Evolutionary conservation across 805 yeast genomes (phyloP).

Genomic region (Soucietia sequanensis): DNA sequence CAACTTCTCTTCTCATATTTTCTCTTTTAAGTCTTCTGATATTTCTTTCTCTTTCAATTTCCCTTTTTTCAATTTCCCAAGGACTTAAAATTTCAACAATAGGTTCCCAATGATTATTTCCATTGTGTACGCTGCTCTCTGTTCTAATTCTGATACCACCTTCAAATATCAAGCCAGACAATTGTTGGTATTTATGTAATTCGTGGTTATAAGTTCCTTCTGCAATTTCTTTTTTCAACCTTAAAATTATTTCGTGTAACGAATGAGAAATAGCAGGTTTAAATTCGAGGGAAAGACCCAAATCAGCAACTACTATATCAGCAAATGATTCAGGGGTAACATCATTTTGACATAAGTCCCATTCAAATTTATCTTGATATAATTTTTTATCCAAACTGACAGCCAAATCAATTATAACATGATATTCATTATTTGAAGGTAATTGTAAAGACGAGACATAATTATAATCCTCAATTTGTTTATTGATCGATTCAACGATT

Average conservation of each 20-base stretch:
- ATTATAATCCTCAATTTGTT: conserved; percentile 77
- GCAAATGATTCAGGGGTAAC: conserved; percentile 86
- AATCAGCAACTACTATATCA: conserved; percentile 71
- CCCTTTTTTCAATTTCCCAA: conserved; percentile 93
- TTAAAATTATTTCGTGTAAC: conserved; percentile 72
- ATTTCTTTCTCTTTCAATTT: conserved; percentile 91
- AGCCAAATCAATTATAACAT: conserved; percentile 76
- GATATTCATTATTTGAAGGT: conserved; percentile 56
- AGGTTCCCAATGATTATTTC: conserved; percentile 88
- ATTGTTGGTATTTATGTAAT: conserved; percentile 41
- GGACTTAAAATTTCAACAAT: conserved; percentile 80
- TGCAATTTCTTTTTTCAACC: conserved; percentile 76
- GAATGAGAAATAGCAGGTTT: conserved; percentile 87
- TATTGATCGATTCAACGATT: conserved; percentile 67
- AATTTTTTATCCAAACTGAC: conserved; percentile 80
- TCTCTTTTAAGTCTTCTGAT: conserved; percentile 91
- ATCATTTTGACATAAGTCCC: conserved; percentile 65
- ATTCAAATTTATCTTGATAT: conserved; percentile 90
- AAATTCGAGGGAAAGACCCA: conserved; percentile 84
- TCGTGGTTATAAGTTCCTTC: conserved; percentile 52
- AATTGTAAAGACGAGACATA: conserved; percentile 62
- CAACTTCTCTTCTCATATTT: conserved; percentile 61
- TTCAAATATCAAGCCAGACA: conserved; percentile 43
- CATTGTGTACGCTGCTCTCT: conserved; percentile 69
- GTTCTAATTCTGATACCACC: conserved; percentile 42